Evolutionary conservation across 2,329 filamentous ascomycete species (phyloP), one percentile per base, ranked within the genome.

Genomic region (Triangularia setosa): DNA sequence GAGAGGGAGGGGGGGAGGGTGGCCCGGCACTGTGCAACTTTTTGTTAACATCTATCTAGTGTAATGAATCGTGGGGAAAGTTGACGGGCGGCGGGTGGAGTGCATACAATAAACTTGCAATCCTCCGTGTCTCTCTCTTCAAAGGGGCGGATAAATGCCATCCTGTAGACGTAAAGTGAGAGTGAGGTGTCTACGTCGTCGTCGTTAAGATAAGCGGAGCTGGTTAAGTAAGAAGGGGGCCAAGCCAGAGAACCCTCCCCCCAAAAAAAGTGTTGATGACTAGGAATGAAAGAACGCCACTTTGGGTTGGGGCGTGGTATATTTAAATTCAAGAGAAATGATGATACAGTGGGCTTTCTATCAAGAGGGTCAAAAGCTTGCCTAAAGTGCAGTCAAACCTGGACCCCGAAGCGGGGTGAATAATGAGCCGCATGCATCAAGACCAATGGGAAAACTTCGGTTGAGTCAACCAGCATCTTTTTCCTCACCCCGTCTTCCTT

Each of bases 1-100:
- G 69, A 40, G n/a, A 83, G 76, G 4, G 76, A 77, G 0, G 78
- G 77, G 3, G 80, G 79, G 18, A 83, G 77, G 30, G 81, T 83
- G 27, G 73, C 78, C 61, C 80, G 79, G 71, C 81, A 83, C 81
- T 83, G 12, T 33, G 11, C 2, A 3, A 33, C 11, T n/a, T n/a
- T n/a, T n/a, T n/a, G n/a, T n/a, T n/a, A n/a, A n/a, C 4, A 40
- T 40, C 12, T 5, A n/a, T 4, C 11, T 33, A 33, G 11, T 33
- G 14, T 33, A 5, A 18, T 7, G 1, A n/a, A 40, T 16, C 16
- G n/a, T 6, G 14, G 14, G 16, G 14, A 11, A 27, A 27, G 16
- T 18, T 4, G 16, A 21, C 2, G 7, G 7, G 44, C 7, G 16
- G 16, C 9, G 16, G n/a, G 48, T 12, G 23, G 18, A 65, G 2